A percentile compares a stretch with the other conserved stretches of the same genome.
Conservation (phyloP, 1,139 yeast genomes). For the Sugiyamaella novakii region DNA sequence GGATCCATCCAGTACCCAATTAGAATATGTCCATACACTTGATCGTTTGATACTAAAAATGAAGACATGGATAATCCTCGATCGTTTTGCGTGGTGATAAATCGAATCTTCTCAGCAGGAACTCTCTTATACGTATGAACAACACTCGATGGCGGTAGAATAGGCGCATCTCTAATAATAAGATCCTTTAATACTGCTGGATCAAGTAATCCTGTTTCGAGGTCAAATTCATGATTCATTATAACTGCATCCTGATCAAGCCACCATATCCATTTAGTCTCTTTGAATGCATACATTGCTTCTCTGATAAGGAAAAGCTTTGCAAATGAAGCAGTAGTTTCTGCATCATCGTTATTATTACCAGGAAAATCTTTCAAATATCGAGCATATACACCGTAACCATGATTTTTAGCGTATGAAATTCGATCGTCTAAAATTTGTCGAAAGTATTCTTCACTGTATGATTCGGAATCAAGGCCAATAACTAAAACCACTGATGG, state of each 20-base stretch:
- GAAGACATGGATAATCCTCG: conserved; percentile 66
- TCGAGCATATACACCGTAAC: conserved; percentile 76
- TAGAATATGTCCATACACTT: conserved; percentile 59
- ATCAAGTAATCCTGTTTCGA: conserved; percentile 48
- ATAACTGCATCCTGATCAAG: conserved; percentile 76
- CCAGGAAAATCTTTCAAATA: conserved; percentile 75
- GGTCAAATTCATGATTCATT: conserved; percentile 63
- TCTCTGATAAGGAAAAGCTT: conserved; percentile 66
- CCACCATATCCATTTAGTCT: conserved; percentile 86
- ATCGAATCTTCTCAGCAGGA: conserved; percentile 55
- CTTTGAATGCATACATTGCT: conserved; percentile 88
- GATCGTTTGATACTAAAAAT: conserved; percentile 65
- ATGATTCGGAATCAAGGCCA: conserved; percentile 35
- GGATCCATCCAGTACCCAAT: conserved; percentile 73
- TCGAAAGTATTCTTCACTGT: conserved; percentile 41
- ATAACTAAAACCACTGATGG: conserved; percentile 36
- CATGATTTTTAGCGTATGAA: conserved; percentile 73
- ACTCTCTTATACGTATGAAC: conserved; percentile 72
- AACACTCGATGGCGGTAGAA: conserved; percentile 51
- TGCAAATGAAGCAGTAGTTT: conserved; percentile 51
- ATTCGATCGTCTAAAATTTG: conserved; percentile 77
- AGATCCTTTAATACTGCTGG: conserved; percentile 60
- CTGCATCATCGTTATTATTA: conserved; percentile 29
- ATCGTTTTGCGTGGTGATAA: conserved; percentile 67
- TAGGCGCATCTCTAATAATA: conserved; percentile 66